Evolutionary conservation across 2,329 filamentous ascomycete species (phyloP).

Genomic region (Trichoderma guizhouense): DNA sequence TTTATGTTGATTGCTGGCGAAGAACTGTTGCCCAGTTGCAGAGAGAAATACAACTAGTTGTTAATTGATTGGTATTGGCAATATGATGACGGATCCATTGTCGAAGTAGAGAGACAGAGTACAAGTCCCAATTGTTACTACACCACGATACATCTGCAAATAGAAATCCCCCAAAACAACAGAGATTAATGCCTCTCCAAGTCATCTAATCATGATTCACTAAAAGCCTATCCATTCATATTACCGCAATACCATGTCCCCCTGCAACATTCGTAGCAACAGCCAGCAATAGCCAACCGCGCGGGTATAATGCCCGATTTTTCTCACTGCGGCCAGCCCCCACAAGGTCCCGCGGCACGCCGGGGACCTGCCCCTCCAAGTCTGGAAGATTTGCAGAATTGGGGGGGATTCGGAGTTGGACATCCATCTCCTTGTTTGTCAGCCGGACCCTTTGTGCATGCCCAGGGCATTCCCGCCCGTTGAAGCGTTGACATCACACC

Average conservation of each 20-base stretch:
- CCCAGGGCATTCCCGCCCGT: neutral
- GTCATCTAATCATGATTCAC: neutral
- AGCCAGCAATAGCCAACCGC: constrained; percentile 2
- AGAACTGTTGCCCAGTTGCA: neutral
- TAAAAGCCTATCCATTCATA: neutral
- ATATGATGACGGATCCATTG: neutral
- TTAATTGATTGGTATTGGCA: neutral
- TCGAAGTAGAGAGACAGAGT: neutral
- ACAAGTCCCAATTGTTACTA: neutral
- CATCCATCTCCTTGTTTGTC: neutral
- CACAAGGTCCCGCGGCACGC: constrained; percentile 12
- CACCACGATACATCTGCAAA: neutral
- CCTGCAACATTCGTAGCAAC: neutral
- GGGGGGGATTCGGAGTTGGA: neutral
- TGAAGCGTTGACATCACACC: neutral
- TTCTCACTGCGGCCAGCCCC: neutral
- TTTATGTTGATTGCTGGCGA: neutral
- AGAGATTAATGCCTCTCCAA: neutral
- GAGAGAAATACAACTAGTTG: neutral
- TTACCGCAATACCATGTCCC: neutral
- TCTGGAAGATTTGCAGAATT: neutral
- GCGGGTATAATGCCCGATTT: neutral
- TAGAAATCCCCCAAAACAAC: neutral
- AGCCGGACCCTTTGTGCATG: neutral
- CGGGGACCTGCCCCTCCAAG: neutral